Percentiles rank a stretch among this genome's conserved stretches.
These are phyloP conservation scores for Prunus mira DNA, from an alignment of 306 rosid species.

Conservation along the genomic window DNA sequence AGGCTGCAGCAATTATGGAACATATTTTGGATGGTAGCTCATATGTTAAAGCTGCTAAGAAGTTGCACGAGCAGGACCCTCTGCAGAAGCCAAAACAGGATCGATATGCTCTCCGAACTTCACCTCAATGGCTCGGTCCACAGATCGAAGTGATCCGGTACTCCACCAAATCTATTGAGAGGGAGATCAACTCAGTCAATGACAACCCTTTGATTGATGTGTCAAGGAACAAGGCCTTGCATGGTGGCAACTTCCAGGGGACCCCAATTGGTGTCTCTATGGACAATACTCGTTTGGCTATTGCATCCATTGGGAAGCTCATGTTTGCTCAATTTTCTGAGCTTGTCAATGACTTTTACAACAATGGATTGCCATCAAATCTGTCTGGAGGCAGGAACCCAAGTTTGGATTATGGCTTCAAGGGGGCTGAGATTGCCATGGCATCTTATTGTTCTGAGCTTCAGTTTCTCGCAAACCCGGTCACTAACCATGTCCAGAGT, in stretches of 20 bases:
- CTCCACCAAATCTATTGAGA: conserved; percentile 81
- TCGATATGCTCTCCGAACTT: conserved; percentile 79
- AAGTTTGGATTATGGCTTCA: conserved; percentile 88
- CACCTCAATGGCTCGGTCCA: conserved; percentile 98
- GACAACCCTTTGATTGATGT: conserved; percentile 95
- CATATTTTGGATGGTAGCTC: conserved; percentile 86
- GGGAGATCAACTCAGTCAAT: conserved; percentile 87
- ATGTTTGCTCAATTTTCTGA: conserved; percentile 91
- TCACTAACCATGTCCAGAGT: conserved; percentile 85
- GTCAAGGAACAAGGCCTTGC: conserved; percentile 85
- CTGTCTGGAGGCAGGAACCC: conserved; percentile 74
- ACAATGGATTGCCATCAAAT: conserved; percentile 84
- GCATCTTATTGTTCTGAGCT: conserved; percentile 87
- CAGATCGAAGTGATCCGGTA: conserved; percentile 75
- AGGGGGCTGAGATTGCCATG: conserved; percentile 96
- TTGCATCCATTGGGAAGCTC: conserved; percentile 88
- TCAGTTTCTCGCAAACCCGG: conserved; percentile 81
- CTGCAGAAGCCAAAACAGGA: conserved; percentile 86
- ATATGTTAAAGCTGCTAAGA: conserved; percentile 62
- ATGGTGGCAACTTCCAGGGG: conserved; percentile 95
- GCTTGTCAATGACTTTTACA: conserved; percentile 83
- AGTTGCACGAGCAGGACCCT: conserved; percentile 76
- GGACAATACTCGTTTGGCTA: conserved; percentile 90
- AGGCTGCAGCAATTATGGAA: conserved; percentile 96
- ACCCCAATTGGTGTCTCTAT: conserved; percentile 95